phyloP scores from a whole-genome alignment of 257 asterid species.

The Przewalskia tangutica region DNA sequence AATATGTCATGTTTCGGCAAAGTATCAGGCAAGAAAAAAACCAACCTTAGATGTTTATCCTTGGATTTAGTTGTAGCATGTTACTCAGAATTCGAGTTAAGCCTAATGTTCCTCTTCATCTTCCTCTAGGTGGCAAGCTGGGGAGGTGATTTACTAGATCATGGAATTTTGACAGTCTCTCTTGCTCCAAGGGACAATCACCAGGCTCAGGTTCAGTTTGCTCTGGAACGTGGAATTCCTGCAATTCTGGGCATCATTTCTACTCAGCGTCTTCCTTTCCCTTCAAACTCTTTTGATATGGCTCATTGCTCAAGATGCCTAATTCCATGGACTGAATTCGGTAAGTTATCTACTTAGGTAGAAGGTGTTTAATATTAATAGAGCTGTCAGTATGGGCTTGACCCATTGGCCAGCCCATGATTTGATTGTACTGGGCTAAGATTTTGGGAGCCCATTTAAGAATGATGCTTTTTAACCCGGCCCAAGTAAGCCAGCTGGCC shows the following conservation, averaged over 20 bases:
- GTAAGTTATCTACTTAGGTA: neutral
- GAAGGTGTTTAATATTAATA: neutral
- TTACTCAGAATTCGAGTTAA: neutral
- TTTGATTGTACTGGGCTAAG: too few relatives aligned
- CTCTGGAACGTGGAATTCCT: constrained; percentile 28
- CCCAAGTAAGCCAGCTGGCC: too few relatives aligned
- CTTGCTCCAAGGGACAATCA: constrained; percentile 26
- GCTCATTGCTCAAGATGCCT: constrained; percentile 29
- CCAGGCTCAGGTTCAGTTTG: constrained; percentile 27
- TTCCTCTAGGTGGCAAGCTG: constrained; percentile 23
- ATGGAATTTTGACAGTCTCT: constrained; percentile 19
- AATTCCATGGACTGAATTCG: constrained; percentile 26
- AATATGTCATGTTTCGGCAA: neutral
- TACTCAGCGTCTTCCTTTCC: constrained; percentile 25
- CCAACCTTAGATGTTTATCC: neutral
- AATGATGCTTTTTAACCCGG: too few relatives aligned
- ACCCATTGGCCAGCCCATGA: too few relatives aligned
- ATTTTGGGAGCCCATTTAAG: too few relatives aligned
- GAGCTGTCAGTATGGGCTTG: too few relatives aligned
- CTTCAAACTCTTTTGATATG: constrained; percentile 24
- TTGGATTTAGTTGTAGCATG: neutral
- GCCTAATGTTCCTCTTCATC: neutral
- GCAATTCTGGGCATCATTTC: constrained; percentile 27
- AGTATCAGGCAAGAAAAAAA: neutral
- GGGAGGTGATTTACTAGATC: constrained; percentile 29